phyloP scores from a whole-genome alignment of 768 basidiomycete species.

The Suillus luteus region DNA sequence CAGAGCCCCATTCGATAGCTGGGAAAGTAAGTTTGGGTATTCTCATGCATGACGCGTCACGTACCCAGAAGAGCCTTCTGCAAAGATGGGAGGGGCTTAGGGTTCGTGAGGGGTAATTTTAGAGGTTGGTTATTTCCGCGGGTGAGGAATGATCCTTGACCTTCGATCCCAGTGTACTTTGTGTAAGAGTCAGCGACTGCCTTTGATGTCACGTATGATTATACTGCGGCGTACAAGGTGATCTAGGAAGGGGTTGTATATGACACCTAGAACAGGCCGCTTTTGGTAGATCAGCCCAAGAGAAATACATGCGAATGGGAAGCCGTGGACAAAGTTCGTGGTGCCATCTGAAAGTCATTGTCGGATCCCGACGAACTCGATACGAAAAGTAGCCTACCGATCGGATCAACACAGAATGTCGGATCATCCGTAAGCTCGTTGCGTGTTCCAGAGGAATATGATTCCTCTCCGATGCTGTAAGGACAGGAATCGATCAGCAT shows the following conservation, averaged over 20 bases:
- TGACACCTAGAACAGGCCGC: slow-evolving; percentile 84
- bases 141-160: slow-evolving; percentile 78
- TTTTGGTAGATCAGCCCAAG: slow-evolving; percentile 85
- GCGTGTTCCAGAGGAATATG: slow-evolving; percentile 74
- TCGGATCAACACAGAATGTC: slow-evolving; percentile 96
- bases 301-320: slow-evolving; percentile 89
- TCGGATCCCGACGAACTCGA: background rate
- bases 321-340: slow-evolving; percentile 85
- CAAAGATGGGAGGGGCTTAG: slow-evolving; percentile 65
- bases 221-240: slow-evolving; percentile 55
- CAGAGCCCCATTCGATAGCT: slow-evolving; percentile 90
- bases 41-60: background rate
- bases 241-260: slow-evolving; percentile 91
- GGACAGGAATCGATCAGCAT: slow-evolving; percentile 1
- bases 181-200: background rate
- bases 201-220: background rate
- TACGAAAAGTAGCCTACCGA: slow-evolving; percentile 52
- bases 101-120: slow-evolving; percentile 66
- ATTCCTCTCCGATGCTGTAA: slow-evolving; percentile 90
- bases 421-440: slow-evolving; percentile 80
- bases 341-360: slow-evolving; percentile 63
- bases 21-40: slow-evolving; percentile 19
- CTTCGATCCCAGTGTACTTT: slow-evolving; percentile 78
- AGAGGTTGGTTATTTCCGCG: slow-evolving; percentile 45
- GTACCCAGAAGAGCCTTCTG: slow-evolving; percentile 72